Evolutionary conservation across 805 yeast genomes (phyloP).

Genomic region (Yueomyces sinensis): DNA sequence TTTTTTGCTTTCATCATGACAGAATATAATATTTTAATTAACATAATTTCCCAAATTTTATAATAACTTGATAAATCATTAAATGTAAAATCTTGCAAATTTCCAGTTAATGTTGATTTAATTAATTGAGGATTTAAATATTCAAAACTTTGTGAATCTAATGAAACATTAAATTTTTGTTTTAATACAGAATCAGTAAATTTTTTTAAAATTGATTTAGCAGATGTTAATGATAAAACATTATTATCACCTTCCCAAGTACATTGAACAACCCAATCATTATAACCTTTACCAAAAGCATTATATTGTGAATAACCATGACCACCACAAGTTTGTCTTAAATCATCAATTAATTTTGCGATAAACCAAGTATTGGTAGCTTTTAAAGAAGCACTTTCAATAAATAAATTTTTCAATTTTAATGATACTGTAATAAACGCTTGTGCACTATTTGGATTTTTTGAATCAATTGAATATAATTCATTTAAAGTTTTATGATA

Average conservation of each 20-base stretch:
- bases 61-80: slow-evolving; percentile 20
- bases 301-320: slow-evolving; percentile 92
- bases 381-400: slow-evolving; percentile 76
- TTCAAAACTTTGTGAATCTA: slow-evolving; percentile 20
- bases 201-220: slow-evolving; percentile 47
- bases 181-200: slow-evolving; percentile 25
- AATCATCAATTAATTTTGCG: slow-evolving; percentile 69
- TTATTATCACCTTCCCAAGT: slow-evolving; percentile 98
- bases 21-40: slow-evolving; percentile 18
- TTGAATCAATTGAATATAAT: slow-evolving; percentile 39
- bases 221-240: slow-evolving; percentile 71
- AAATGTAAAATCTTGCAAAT: slow-evolving; percentile 13
- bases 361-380: slow-evolving; percentile 84
- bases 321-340: slow-evolving; percentile 92
- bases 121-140: slow-evolving; percentile 19
- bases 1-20: slow-evolving; percentile 16
- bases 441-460: slow-evolving; percentile 16
- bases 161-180: slow-evolving; percentile 23
- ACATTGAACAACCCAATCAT: slow-evolving; percentile 95
- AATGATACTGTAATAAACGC: slow-evolving; percentile 32
- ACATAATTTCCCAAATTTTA: slow-evolving; percentile 22
- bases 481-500: slow-evolving; percentile 36
- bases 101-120: slow-evolving; percentile 12
- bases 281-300: slow-evolving; percentile 78
- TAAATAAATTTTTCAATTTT: slow-evolving; percentile 64